Evolutionary conservation across 2,329 filamentous ascomycete genomes (phyloP), one percentile per base, ranked within the genome.

Genomic region (Neopestalotiopsis rosae): DNA sequence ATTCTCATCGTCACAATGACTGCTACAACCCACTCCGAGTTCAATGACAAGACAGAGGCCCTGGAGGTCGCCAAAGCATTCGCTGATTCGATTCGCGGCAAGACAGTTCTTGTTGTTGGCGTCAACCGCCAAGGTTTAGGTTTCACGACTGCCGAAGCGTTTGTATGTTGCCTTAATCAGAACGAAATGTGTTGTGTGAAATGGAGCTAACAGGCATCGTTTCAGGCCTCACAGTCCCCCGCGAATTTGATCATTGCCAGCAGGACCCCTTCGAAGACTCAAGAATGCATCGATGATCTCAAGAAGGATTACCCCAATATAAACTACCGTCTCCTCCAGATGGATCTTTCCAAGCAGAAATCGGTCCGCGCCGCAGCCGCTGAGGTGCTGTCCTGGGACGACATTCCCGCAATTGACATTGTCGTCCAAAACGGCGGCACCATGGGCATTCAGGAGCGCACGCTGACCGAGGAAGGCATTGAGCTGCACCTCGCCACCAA

Each of bases 31-130:
- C 71, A 82, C 70, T 69, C 79, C 30, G 73, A 79, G 24, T 82
- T 80, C 69, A 74, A 78, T 63, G 68, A 68, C 1, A 69, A 77
- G 0, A 83, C 82, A 17, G 79, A 81, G 69, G 80, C 71, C n/a
- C 66, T 79, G 9, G 80, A 82, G 28, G 81, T 83, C 13, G 80
- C 80, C 28, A 74, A 76, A 52, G 75, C 76, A 17, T 83, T 83
- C 66, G 71, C 75, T 9, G 72, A 76, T 5, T 67, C 64, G 1
- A 75, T 84, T 69, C 73, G 67, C 5, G 80, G 79, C 30, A 84
- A 81, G 73, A 81, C 79, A 5, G 73, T 79, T 7, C 59, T 79
- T 3, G 71, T 79, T 4, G 82, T 81, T 0, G 81, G 81, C 28
- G 78, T 78, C 12, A 82, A 81, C 65, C 74, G 69, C 10, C 70